A percentile compares a stretch with the other conserved stretches of the same genome.
Evolutionary conservation across 2,329 filamentous ascomycete genomes (phyloP).

Genomic region (Aureobasidium melanogenum): DNA sequence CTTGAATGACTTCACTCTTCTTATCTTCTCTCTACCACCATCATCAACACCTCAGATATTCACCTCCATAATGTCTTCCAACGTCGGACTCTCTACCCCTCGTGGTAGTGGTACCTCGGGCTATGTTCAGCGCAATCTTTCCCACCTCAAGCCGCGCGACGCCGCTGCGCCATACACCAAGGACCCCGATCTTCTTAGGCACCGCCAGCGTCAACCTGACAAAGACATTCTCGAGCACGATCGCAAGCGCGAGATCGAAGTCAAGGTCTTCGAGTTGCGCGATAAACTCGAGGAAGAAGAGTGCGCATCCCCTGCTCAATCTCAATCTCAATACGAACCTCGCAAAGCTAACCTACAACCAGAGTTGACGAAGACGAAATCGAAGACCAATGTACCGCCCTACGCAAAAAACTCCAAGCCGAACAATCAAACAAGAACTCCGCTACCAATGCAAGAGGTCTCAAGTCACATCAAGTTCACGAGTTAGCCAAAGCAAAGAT

Average conservation of each 20-base stretch:
- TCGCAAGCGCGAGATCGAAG: slow-evolving; percentile 79
- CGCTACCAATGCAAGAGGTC: slow-evolving; percentile 40
- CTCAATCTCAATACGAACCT: not conserved
- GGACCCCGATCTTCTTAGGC: slow-evolving; percentile 60
- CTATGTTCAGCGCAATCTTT: slow-evolving; percentile 93
- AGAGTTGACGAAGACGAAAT: slow-evolving; percentile 86
- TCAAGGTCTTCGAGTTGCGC: slow-evolving; percentile 83
- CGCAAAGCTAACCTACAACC: not conserved
- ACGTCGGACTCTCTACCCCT: slow-evolving; percentile 91
- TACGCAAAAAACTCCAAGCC: slow-evolving; percentile 55
- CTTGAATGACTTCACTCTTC: slow-evolving; percentile 1
- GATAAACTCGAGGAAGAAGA: slow-evolving; percentile 88
- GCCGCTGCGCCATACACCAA: slow-evolving; percentile 59
- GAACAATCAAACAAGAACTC: slow-evolving; percentile 43
- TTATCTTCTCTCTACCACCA: not conserved
- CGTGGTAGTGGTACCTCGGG: slow-evolving; percentile 93
- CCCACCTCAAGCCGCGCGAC: slow-evolving; percentile 78
- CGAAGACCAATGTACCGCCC: slow-evolving; percentile 60
- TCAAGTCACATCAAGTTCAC: slow-evolving; percentile 92
- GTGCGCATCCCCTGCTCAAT: slow-evolving; percentile 35
- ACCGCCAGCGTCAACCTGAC: slow-evolving; percentile 77
- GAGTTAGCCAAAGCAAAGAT: slow-evolving; percentile 95
- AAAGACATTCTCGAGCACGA: slow-evolving; percentile 92
- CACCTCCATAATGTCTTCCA: slow-evolving; percentile 66
- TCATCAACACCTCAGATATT: not conserved